phyloP scores from a whole-genome alignment of 2,329 filamentous ascomycete genomes.

The Fusarium poae region DNA sequence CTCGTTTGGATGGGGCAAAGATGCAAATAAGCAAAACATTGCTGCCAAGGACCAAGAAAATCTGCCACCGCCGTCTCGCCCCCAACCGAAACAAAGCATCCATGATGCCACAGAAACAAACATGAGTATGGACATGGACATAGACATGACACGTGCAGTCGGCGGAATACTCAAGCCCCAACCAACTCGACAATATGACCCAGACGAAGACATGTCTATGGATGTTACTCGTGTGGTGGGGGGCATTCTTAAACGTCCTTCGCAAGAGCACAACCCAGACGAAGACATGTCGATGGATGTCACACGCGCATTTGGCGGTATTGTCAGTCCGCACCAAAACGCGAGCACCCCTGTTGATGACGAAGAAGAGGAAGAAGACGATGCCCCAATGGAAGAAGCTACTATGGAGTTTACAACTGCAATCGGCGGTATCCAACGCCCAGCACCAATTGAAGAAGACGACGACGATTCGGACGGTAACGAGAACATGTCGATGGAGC shows the following conservation, averaged over 20 bases:
- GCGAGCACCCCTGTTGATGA: slow-evolving; percentile 38
- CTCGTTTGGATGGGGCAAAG: slow-evolving; percentile 80
- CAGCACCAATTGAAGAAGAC: slow-evolving; percentile 51
- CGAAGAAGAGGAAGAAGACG: slow-evolving; percentile 49
- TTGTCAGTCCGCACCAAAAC: slow-evolving; percentile 62
- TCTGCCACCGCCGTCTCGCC: slow-evolving; percentile 39
- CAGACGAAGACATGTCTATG: slow-evolving; percentile 86
- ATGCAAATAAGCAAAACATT: slow-evolving; percentile 55
- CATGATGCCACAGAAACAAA: slow-evolving; percentile 51
- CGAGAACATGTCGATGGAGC: slow-evolving; percentile 84
- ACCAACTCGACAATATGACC: slow-evolving; percentile 57
- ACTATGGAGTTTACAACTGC: slow-evolving; percentile 87
- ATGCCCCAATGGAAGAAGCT: slow-evolving; percentile 58
- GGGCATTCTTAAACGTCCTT: slow-evolving; percentile 62
- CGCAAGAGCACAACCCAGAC: slow-evolving; percentile 59
- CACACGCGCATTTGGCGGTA: slow-evolving; percentile 83
- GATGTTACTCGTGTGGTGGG: slow-evolving; percentile 84
- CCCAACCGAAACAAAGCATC: slow-evolving; percentile 27
- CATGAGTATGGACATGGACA: slow-evolving; percentile 61
- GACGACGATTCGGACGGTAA: slow-evolving; percentile 60
- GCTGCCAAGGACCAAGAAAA: slow-evolving; percentile 59
- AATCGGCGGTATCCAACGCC: slow-evolving; percentile 75
- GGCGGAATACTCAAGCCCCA: slow-evolving; percentile 66
- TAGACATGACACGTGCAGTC: slow-evolving; percentile 55
- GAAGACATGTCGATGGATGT: slow-evolving; percentile 95